Evolutionary conservation across 164 flowering plant genomes (phyloP), one percentile per base, ranked within the genome.

Genomic region (Vitis riparia): DNA sequence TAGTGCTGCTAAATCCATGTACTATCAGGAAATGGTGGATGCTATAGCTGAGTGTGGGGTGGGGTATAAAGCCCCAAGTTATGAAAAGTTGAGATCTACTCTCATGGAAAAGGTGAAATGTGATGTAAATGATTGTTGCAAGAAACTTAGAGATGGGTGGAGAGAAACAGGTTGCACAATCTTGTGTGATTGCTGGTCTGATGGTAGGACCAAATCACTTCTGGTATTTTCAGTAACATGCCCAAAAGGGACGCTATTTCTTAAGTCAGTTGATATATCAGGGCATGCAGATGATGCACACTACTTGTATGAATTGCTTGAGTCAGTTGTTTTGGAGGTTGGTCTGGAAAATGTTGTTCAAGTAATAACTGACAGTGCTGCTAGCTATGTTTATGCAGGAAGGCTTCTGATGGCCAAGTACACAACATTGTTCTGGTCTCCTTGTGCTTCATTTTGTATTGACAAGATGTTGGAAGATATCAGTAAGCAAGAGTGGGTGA

Each of bases 391-490:
- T 59, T 75, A 75, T 77, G 92, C 89, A 1, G 92, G 91, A 61
- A 84, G 83, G 80, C 86, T 83, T 73, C 83, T 91, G 16, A 83
- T 84, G 83, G 64, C 82, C 37, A 87, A 82, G 75, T 85, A 87
- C 62, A 72, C 73, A 63, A 75, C 91, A 30, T 55, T 91, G 68
- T 91, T 88, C 71, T 89, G 92, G 89, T 79, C 88, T 59, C 91
- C 92, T 23, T 91, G 94, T 85, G 97, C 92, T 61, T 80, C 92
- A 47, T 73, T 79, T 81, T 89, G 91, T 70, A 74, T 91, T 68
- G 80, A 84, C 76, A 80, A 76, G 72, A 88, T 89, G 79, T 62
- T 89, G 75, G 90, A 91, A 70, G 97, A 89, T 60, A 73, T 91
- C 27, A 64, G 88, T 63, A 84, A 84, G 70, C 81, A 67, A 62